phyloP scores from a whole-genome alignment of 805 yeast genomes.

The Nakazawaea peltata region DNA sequence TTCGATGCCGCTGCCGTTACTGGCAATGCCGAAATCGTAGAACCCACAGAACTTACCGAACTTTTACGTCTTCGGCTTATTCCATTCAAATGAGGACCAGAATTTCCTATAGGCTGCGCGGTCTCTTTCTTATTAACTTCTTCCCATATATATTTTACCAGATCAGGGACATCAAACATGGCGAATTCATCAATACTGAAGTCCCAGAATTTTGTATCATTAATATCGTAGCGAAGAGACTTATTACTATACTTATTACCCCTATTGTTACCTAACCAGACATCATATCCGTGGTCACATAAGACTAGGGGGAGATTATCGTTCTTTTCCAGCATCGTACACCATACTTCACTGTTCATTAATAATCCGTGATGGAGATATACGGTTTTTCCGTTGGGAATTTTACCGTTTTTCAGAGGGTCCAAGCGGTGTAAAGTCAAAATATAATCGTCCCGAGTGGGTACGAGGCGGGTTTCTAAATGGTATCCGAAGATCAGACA shows the following conservation, averaged over 20 bases:
- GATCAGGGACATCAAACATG: conserved; percentile 78
- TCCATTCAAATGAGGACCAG: too few relatives aligned
- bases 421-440: conserved; percentile 29
- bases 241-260: conserved; percentile 89
- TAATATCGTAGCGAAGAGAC: conserved; percentile 38
- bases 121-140: conserved; percentile 33
- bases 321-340: conserved; percentile 32
- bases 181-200: conserved; percentile 91
- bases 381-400: conserved; percentile 38
- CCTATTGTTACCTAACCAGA: conserved; percentile 89
- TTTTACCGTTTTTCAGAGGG: conserved; percentile 11
- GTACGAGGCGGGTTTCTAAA: conserved; percentile 29
- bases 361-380: conserved; percentile 87
- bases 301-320: conserved; percentile 62
- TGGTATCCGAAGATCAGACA: conserved; percentile 42
- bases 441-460: conserved; percentile 31
- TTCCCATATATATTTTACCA: conserved; percentile 63
- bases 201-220: conserved; percentile 66
- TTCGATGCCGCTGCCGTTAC: too few relatives aligned
- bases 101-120: too few relatives aligned
- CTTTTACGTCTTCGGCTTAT: too few relatives aligned
- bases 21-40: too few relatives aligned
- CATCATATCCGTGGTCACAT: conserved; percentile 80
- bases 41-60: too few relatives aligned
- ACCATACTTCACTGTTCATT: conserved; percentile 70